Base-by-base conservation (phyloP, 371 early-diverging fungal genomes). In the Batrachochytrium dendrobatidis region DNA sequence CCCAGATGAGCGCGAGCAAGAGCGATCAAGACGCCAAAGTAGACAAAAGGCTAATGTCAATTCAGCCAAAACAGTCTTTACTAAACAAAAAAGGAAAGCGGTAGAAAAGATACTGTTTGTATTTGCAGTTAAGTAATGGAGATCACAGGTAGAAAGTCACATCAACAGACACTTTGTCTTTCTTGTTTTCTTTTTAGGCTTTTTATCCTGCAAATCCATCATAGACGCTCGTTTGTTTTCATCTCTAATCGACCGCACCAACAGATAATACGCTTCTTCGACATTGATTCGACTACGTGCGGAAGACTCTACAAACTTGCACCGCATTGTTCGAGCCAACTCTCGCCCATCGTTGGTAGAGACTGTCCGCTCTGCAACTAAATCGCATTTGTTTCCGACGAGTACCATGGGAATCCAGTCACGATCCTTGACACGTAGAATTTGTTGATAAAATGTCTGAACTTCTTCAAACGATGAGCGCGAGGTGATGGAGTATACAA, bases 361-460 rank as follows among this genome's bases (percentile, higher is more conserved):
- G 28, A 99, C 92, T 29, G 84, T 83, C 55, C 95, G 78, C 34
- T 95, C 88, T 15, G 69, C 66, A 55, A 84, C 85, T 52, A 94
- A 69, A 77, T 96, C 97, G 58, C 85, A 88, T 79, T 98, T 97
- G 82, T 97, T 98, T 34, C 91, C 99, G 12, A 95, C 86, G 20
- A 98, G 74, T 53, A 95, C 86, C 51, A 92, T 86, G 1, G 94
- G 95, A 71, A 91, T 91, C 53, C 64, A 57, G 33, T 68, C 64
- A 50, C 76, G 65, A 63, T 92, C 89, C 72, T 93, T 92, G 52
- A 91, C 89, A 30, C 88, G 79, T 52, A 86, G 77, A 33, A 94
- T 89, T 60, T 89, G 87, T 53, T 86, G 78, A 60, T 86, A 81
- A 57, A 90, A 86, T 1, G 77, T 75, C 35, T 75, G 70, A 60